Evolutionary conservation across 2,329 filamentous ascomycete genomes (phyloP).

Genomic region (Drechslerella stenobrocha): DNA sequence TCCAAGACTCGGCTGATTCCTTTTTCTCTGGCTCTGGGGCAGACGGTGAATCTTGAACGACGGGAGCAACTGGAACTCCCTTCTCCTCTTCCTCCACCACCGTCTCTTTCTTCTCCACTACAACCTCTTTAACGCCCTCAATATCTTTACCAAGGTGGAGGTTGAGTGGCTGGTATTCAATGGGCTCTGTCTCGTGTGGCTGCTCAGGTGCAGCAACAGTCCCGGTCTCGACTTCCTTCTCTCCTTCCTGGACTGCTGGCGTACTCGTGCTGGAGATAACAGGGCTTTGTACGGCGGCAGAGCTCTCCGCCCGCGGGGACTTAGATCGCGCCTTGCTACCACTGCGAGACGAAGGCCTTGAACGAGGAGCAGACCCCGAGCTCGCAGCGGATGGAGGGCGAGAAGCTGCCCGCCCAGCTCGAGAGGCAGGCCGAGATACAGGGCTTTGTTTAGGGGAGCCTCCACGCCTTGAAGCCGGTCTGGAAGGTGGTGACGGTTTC

Average conservation of each 20-base stretch:
- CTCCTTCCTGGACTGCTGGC: conserved; percentile 12
- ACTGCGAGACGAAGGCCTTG: conserved; percentile 15
- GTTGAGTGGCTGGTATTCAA: conserved; percentile 6
- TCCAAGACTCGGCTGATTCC: conserved; percentile 1
- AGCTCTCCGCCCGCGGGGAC: conserved; percentile 26
- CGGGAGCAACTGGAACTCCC: background rate
- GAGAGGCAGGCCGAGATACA: conserved; percentile 13
- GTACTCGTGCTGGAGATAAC: conserved; percentile 5
- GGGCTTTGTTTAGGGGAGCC: background rate
- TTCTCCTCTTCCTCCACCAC: no score
- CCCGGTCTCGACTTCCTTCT: conserved; percentile 11
- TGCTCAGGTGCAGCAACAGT: background rate
- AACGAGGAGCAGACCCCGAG: conserved; percentile 7
- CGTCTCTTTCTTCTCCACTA: background rate
- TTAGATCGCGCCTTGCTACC: conserved; percentile 13
- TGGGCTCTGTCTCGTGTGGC: conserved; percentile 2
- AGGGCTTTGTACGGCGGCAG: conserved; percentile 11
- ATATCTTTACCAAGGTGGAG: conserved; percentile 5
- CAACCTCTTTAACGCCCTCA: background rate
- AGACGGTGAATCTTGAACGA: background rate
- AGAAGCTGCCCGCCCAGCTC: conserved; percentile 25
- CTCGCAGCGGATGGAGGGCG: conserved; percentile 21
- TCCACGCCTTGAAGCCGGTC: background rate
- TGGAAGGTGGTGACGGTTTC: background rate
- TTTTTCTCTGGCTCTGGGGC: background rate